These are phyloP conservation scores for Smittium mucronatum DNA, from an alignment of 371 early-diverging fungal genomes.

Conservation along the genomic window DNA sequence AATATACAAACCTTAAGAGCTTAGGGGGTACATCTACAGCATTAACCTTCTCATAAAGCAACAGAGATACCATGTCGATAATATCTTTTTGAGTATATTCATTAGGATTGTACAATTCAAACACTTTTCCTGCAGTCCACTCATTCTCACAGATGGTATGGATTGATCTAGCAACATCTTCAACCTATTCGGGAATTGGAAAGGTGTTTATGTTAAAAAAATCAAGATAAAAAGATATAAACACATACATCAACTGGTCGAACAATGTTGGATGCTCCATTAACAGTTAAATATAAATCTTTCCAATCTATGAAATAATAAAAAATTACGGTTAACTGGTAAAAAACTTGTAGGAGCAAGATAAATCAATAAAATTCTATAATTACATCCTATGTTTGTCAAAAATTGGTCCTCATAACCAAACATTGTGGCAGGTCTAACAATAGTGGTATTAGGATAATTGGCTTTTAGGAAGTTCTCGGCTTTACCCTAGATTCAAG, in stretches of 20 bases:
- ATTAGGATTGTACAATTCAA: slow-evolving; percentile 78
- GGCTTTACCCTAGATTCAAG: slow-evolving; percentile 44
- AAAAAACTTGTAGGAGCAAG: background rate
- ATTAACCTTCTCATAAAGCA: slow-evolving; percentile 48
- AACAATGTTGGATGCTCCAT: slow-evolving; percentile 57
- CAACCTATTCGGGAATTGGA: slow-evolving; percentile 36
- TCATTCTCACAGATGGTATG: slow-evolving; percentile 56
- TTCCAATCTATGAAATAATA: slow-evolving; percentile 17
- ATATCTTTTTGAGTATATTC: slow-evolving; percentile 59
- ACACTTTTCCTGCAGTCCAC: slow-evolving; percentile 64
- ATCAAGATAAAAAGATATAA: slow-evolving; percentile 37
- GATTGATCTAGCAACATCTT: slow-evolving; percentile 81
- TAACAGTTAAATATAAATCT: slow-evolving; percentile 44
- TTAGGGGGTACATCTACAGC: slow-evolving; percentile 51
- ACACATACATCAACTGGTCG: slow-evolving; percentile 50
- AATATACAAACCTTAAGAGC: slow-evolving; percentile 53
- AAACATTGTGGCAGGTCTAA: slow-evolving; percentile 78
- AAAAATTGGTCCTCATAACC: slow-evolving; percentile 90
- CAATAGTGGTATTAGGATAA: slow-evolving; percentile 85
- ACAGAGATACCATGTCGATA: slow-evolving; percentile 59
- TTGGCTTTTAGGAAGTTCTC: slow-evolving; percentile 77
- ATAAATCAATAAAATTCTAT: slow-evolving; percentile 42
- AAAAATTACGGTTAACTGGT: background rate
- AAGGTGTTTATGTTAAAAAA: background rate
- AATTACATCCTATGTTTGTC: slow-evolving; percentile 59